These are phyloP conservation scores for Colletotrichum karsti DNA, from an alignment of 2,329 filamentous ascomycete genomes.

Conservation along the genomic window DNA sequence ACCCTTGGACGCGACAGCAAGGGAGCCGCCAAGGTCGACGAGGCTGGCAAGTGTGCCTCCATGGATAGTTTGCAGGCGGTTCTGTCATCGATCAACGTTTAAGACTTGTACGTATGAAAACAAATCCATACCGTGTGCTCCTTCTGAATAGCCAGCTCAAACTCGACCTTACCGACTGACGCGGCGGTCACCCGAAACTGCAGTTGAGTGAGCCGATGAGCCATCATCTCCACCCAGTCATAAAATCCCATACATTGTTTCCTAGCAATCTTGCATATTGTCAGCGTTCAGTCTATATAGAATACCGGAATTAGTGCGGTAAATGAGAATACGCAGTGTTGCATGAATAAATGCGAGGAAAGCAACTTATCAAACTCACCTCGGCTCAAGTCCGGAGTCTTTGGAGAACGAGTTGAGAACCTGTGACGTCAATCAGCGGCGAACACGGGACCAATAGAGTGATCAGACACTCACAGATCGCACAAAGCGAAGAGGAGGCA, in stretches of 20 bases:
- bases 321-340: neutral
- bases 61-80: conserved; percentile 79
- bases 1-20: conserved; percentile 72
- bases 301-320: no score
- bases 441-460: neutral
- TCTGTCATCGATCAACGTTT: conserved; percentile 53
- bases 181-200: conserved; percentile 75
- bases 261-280: conserved; percentile 45
- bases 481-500: conserved; percentile 42
- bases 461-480: conserved; percentile 60
- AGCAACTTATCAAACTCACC: conserved; percentile 58
- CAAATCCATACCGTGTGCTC: conserved; percentile 74
- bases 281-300: neutral
- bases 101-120: neutral
- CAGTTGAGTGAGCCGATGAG: neutral
- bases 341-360: neutral
- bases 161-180: conserved; percentile 73
- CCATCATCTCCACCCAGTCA: no score
- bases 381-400: conserved; percentile 88
- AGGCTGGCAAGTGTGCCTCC: conserved; percentile 83
- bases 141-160: conserved; percentile 78
- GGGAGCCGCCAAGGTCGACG: conserved; percentile 72
- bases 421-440: conserved; percentile 49
- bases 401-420: conserved; percentile 87
- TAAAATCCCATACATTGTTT: conserved; percentile 42